A percentile compares a stretch with the other conserved stretches of the same genome.
Conservation (phyloP, 768 basidiomycete genomes). For the Russula dissimulans region DNA sequence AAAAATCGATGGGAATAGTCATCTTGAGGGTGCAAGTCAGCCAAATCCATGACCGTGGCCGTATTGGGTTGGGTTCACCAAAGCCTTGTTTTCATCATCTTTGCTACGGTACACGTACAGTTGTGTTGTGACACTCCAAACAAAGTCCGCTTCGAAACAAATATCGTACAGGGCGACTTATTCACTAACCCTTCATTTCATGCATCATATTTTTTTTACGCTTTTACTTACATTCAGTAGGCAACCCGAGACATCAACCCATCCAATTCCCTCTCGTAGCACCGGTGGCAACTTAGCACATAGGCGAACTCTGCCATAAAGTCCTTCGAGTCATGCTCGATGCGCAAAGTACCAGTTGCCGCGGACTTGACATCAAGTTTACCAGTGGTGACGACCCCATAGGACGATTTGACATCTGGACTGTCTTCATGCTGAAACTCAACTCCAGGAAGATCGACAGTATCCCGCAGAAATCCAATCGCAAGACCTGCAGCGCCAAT, state of each 20-base stretch:
- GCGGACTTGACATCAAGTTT: slow-evolving; percentile 36
- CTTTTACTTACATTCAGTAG: slow-evolving; percentile 27
- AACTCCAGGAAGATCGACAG: slow-evolving; percentile 39
- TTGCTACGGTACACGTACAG: too few relatives aligned
- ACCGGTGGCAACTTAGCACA: slow-evolving; percentile 59
- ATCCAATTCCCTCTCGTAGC: slow-evolving; percentile 52
- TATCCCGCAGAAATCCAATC: slow-evolving; percentile 38
- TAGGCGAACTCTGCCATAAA: slow-evolving; percentile 51
- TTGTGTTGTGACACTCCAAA: too few relatives aligned
- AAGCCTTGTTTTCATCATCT: too few relatives aligned
- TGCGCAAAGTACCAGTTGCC: slow-evolving; percentile 33
- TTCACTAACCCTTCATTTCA: too few relatives aligned
- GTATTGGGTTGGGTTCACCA: too few relatives aligned
- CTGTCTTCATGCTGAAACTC: slow-evolving; percentile 30
- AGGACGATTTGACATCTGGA: slow-evolving; percentile 41
- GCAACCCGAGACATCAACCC: slow-evolving; percentile 47
- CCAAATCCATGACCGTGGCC: slow-evolving; percentile 34
- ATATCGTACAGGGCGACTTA: too few relatives aligned
- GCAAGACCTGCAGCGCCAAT: slow-evolving; percentile 70
- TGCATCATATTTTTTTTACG: not conserved
- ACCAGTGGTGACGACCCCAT: slow-evolving; percentile 56
- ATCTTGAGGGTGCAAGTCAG: slow-evolving; percentile 69
- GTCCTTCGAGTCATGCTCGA: slow-evolving; percentile 38
- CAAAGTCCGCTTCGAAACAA: too few relatives aligned
- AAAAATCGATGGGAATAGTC: slow-evolving; percentile 79